Conservation (phyloP, 495 filamentous ascomycete genomes). For the Choiromyces venosus region DNA sequence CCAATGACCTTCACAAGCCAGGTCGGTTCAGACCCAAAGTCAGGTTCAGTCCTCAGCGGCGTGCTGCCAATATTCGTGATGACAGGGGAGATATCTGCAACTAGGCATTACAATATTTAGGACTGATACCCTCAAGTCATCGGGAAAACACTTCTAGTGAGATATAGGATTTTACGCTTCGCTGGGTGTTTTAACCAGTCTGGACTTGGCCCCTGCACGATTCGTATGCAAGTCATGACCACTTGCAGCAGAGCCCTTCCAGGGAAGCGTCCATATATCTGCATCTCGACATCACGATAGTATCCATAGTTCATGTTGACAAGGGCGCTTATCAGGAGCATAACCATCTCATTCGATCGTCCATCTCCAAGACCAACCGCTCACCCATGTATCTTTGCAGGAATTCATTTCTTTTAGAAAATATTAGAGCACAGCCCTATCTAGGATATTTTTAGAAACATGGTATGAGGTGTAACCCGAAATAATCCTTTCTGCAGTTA, state of each 20-base stretch:
- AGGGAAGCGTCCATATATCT: background rate
- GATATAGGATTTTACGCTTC: too few relatives aligned
- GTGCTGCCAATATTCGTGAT: too few relatives aligned
- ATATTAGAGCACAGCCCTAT: background rate
- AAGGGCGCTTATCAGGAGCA: background rate
- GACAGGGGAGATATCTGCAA: too few relatives aligned
- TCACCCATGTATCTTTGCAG: background rate
- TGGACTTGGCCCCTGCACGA: too few relatives aligned
- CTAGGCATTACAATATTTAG: too few relatives aligned
- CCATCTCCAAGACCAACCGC: background rate
- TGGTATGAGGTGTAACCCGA: background rate
- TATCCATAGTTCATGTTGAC: background rate
- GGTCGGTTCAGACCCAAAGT: background rate
- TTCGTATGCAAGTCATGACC: too few relatives aligned
- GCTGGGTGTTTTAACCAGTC: too few relatives aligned
- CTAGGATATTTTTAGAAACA: background rate
- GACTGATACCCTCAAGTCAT: too few relatives aligned
- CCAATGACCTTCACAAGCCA: background rate
- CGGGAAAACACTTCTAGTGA: too few relatives aligned
- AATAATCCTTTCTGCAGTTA: background rate
- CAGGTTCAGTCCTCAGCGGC: too few relatives aligned
- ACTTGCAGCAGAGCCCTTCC: too few relatives aligned
- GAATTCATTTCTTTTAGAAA: background rate
- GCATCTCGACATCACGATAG: background rate
- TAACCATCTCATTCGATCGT: background rate